Base-by-base conservation (phyloP, 2,329 filamentous ascomycete species). In the Septoria petroselini region DNA sequence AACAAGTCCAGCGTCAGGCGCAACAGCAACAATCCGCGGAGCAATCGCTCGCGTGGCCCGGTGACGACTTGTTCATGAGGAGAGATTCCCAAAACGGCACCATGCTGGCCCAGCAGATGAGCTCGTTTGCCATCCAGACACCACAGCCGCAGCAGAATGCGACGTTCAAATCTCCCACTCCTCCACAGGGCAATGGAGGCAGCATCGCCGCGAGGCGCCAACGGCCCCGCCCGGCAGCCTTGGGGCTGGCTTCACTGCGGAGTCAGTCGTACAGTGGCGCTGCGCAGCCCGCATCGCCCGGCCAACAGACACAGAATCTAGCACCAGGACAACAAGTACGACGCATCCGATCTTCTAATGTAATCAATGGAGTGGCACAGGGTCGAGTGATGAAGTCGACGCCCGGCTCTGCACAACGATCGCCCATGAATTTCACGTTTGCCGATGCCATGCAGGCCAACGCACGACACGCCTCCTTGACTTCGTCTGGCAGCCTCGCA, bases 281-380 rank as follows among this genome's bases (percentile, higher is more conserved):
- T 66, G 50, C 64, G 65, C 57, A 76, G 71, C 58, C 69, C 64
- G 27, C 65, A 66, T 70, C 51, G 65, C 73, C 71, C 2, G 56
- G 57, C 25, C 58, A 61, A 11, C 5, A 91, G 68, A 33, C 48
- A 90, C 51, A 57, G 30, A 84, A 37, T 78, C 84, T 35, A 84
- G 85, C 50, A 83, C 84, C 70, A 89, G 86, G 62, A 78, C 85
- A 56, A 90, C 80, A 55, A 33, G 64, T 77, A 11, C 72, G 74
- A 27, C 71, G 73, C 21, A 77, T 77, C 41, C 66, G 73, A 42
- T 77, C 74, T 9, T 72, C 73, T 11, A 73, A 69, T 38, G 71
- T 72, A 8, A 67, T 76, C 48, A 56, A 67, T n/a, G 71, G 69
- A 48, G 58, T 70, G 48, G 65, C 62, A 5, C 62, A 66, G 19